Conservation (phyloP, 2,329 filamentous ascomycete species). For the Botryotinia narcissicola region DNA sequence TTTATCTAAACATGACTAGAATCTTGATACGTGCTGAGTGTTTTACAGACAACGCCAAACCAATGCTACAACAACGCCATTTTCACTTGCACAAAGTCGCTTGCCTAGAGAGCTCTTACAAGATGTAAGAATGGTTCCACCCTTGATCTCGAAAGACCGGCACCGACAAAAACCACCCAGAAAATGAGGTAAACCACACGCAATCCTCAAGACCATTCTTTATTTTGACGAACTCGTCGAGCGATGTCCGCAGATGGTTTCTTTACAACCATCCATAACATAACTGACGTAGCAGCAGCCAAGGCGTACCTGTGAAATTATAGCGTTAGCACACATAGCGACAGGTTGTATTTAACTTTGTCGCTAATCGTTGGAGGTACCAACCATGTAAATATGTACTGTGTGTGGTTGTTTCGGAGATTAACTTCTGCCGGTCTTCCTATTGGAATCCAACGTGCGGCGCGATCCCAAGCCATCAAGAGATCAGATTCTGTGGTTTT, state of each 20-base stretch:
- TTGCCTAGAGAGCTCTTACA: conserved; percentile 80
- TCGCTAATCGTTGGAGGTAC: conserved; percentile 36
- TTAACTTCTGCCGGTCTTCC: conserved; percentile 87
- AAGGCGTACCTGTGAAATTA: conserved; percentile 70
- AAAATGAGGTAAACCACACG: conserved; percentile 45
- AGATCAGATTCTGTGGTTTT: conserved; percentile 67
- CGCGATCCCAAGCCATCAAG: conserved; percentile 70
- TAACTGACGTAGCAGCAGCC: conserved; percentile 80
- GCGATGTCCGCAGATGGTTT: conserved; percentile 74
- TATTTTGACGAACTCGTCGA: conserved; percentile 72
- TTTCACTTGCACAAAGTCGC: conserved; percentile 80
- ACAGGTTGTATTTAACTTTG: background rate
- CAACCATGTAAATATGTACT: conserved; percentile 99
- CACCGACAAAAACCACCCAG: background rate
- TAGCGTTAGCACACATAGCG: background rate
- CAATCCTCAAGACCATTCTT: conserved; percentile 60
- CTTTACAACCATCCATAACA: conserved; percentile 94
- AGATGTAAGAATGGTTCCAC: conserved; percentile 70
- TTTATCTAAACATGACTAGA: background rate
- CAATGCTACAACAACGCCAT: conserved; percentile 68
- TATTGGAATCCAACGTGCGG: conserved; percentile 81
- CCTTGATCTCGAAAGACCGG: conserved; percentile 47
- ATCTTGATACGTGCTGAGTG: conserved; percentile 36
- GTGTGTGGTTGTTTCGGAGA: conserved; percentile 91
- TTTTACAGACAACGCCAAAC: conserved; percentile 71